Conservation (phyloP, 306 rosid genomes). For the barrel medic (Medicago truncatula) region MtrunA17r5.0-ANR NC_053042.1:31748001-31748500, state of each 20-base stretch:
- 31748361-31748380: constrained; percentile 69
- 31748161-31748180: constrained; percentile 25
- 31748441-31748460: constrained; percentile 65
- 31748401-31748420: constrained; percentile 74
- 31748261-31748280: constrained; percentile 48
- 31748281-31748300: constrained; percentile 69
- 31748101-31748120: constrained; percentile 85
- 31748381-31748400: constrained; percentile 83
- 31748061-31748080: constrained; percentile 80
- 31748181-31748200: constrained; percentile 7
- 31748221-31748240: constrained; percentile 23
- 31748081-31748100: constrained; percentile 79
- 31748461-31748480: constrained; percentile 61
- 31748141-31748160: constrained; percentile 16
- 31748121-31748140: constrained; percentile 61
- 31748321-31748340: constrained; percentile 58
- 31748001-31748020: constrained; percentile 91
- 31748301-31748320: constrained; percentile 58
- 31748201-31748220: not conserved
- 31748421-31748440: constrained; percentile 72
- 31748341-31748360: constrained; percentile 65
- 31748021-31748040: constrained; percentile 68
- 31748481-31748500: constrained; percentile 81
- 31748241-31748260: constrained; percentile 15
- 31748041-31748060: constrained; percentile 64